These are phyloP conservation scores for Lactarius akahatsu DNA, from an alignment of 768 basidiomycete species.

Conservation along the genomic window DNA sequence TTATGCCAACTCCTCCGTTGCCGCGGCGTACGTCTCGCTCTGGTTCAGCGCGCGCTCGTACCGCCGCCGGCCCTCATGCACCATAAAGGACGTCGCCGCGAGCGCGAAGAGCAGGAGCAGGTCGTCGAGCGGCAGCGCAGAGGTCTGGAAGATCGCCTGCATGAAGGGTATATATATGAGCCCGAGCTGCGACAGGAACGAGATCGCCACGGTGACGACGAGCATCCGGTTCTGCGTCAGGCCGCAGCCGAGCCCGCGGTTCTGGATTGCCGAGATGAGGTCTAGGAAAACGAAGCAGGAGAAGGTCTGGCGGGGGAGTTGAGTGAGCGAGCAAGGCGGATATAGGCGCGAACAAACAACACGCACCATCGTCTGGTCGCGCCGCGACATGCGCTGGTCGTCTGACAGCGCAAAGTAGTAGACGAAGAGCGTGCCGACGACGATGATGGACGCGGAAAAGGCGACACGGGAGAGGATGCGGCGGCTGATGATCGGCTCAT, in stretches of 20 bases:
- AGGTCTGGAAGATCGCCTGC: slow-evolving; percentile 94
- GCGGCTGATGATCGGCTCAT: slow-evolving; percentile 80
- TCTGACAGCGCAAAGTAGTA: slow-evolving; percentile 83
- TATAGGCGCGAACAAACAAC: background rate
- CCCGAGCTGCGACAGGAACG: slow-evolving; percentile 78
- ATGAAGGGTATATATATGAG: slow-evolving; percentile 89
- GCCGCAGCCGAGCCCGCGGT: slow-evolving; percentile 85
- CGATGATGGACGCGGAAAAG: slow-evolving; percentile 93
- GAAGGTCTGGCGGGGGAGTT: slow-evolving; percentile 68
- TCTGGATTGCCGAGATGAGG: slow-evolving; percentile 91
- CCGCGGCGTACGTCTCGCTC: slow-evolving; percentile 49
- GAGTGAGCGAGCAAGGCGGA: no score
- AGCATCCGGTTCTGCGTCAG: slow-evolving; percentile 88
- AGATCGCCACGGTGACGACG: slow-evolving; percentile 81
- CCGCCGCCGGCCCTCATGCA: slow-evolving; percentile 78
- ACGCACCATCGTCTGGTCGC: slow-evolving; percentile 90
- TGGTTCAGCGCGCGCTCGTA: slow-evolving; percentile 69
- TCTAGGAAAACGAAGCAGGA: slow-evolving; percentile 97
- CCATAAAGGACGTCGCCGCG: slow-evolving; percentile 57
- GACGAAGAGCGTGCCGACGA: slow-evolving; percentile 82
- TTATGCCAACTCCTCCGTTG: slow-evolving; percentile 58
- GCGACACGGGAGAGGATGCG: slow-evolving; percentile 74
- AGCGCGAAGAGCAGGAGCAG: slow-evolving; percentile 67
- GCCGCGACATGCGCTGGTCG: slow-evolving; percentile 65
- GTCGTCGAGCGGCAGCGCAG: slow-evolving; percentile 67